Percentiles rank a stretch among this genome's conserved stretches.
Conservation (phyloP, 129 eudicot genomes). For the Apium graveolens region DNA sequence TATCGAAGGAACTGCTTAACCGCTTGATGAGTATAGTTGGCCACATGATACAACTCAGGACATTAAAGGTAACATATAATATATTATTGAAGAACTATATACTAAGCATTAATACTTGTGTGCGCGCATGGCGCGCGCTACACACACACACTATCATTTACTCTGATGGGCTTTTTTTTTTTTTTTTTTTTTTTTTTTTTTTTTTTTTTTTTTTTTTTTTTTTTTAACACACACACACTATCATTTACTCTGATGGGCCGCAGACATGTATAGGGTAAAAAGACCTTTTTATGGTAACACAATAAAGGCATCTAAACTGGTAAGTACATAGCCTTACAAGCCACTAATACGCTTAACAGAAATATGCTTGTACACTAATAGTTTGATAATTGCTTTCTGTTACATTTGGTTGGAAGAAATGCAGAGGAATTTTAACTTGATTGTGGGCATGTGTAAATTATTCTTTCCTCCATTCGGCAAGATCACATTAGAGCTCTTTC, state of each 20-base stretch:
- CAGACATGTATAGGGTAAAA: background rate
- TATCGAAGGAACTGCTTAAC: slow-evolving; percentile 66
- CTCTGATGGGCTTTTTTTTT: too few relatives aligned
- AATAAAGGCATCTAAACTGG: background rate
- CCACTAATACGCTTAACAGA: background rate
- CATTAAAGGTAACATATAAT: slow-evolving; percentile 60
- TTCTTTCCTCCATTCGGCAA: background rate
- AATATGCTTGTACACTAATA: background rate
- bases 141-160: background rate
- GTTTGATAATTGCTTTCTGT: background rate
- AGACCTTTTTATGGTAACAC: background rate
- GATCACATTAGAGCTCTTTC: background rate
- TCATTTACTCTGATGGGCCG: background rate
- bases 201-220: too few relatives aligned
- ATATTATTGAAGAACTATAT: background rate
- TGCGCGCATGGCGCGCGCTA: background rate
- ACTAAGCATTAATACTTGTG: background rate
- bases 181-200: too few relatives aligned
- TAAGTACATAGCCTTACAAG: background rate
- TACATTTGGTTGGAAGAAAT: background rate
- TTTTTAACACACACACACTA: too few relatives aligned
- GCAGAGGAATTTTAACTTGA: background rate
- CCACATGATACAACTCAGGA: slow-evolving; percentile 82
- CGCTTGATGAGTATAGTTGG: slow-evolving; percentile 95
- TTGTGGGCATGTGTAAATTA: background rate